Evolutionary conservation across 805 yeast genomes (phyloP), one percentile per base, ranked within the genome.

Genomic region (Metschnikowia koreensis): DNA sequence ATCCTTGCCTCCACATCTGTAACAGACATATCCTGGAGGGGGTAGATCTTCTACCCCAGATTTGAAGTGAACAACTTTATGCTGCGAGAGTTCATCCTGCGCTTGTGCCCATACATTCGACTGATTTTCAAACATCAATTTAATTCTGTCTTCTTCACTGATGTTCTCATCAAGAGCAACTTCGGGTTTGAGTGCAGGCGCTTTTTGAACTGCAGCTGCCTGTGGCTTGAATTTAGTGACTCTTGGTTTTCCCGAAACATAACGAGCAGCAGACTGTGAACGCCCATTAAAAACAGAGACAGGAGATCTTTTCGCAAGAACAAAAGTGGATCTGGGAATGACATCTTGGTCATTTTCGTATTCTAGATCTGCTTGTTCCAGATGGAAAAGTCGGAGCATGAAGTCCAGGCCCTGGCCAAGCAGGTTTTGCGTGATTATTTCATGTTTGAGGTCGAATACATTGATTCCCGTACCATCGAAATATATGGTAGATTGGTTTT

Each of bases 381-480:
- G 67, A 60, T 85, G 87, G 64, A 81, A 87, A 15, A 94, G 63
- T 42, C 81, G 70, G 38, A 94, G 71, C 64, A 89, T 94, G 61
- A 92, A 91, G 64, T 89, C 97, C 2, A 85, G 81, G 1, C 97
- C 96, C 53, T 84, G 85, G 6, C 92, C 90, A 13, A 94, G 75
- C 60, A 83, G 87, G 68, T 92, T 93, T 38, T 84, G 89, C 16
- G 79, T 68, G 41, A 94, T 87, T 47, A 94, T 90, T 60, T 94
- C 98, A 55, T 93, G 84, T 69, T 94, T 94, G 54, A 94, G 73
- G 64, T 94, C 99, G 70, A 93, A 94, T 1, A 92, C 96, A 1
- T 96, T 89, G 40, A 94, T 83, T 29, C 98, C 97, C 0, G 99
- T 93, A 17, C 99, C 99, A 67, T 94, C 99, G 65, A 94, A 94